phyloP scores from a whole-genome alignment of 306 rosid species.

The Malus sylvestris region DNA sequence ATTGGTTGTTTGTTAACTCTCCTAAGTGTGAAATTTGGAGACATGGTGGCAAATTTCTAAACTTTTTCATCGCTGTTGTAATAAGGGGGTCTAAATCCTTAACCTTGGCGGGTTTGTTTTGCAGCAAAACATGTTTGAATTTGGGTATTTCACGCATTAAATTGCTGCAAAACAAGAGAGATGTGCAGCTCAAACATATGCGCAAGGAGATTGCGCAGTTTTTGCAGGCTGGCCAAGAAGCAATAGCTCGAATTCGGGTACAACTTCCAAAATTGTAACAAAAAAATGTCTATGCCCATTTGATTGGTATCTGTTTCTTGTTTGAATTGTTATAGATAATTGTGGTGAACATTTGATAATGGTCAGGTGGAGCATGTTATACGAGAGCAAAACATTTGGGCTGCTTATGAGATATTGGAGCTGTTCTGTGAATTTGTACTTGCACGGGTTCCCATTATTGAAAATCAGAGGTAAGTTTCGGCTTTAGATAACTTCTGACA shows the following conservation, averaged over 20 bases:
- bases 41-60: not conserved
- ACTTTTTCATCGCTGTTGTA: not conserved
- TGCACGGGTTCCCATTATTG: slow-evolving; percentile 87
- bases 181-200: slow-evolving; percentile 76
- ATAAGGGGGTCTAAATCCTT: slow-evolving; percentile 1
- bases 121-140: slow-evolving; percentile 83
- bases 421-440: slow-evolving; percentile 91
- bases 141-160: slow-evolving; percentile 84
- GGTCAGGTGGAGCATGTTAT: slow-evolving; percentile 94
- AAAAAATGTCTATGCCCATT: not conserved
- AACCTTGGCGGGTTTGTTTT: slow-evolving; percentile 14
- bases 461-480: slow-evolving; percentile 65
- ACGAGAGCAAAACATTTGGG: slow-evolving; percentile 85
- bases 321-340: not conserved
- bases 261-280: slow-evolving; percentile 10
- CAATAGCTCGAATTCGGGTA: slow-evolving; percentile 94
- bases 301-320: not conserved
- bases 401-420: slow-evolving; percentile 92
- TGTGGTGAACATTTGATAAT: slow-evolving; percentile 1
- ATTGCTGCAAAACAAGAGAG: slow-evolving; percentile 94
- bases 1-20: not conserved
- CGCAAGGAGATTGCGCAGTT: slow-evolving; percentile 91
- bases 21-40: not conserved
- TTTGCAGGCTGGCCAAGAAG: slow-evolving; percentile 92
- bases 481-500: not conserved